A percentile compares a stretch with the other conserved stretches of the same genome.
Evolutionary conservation across 2,329 filamentous ascomycete genomes (phyloP).

Genomic region (Fusarium haematococcum): DNA sequence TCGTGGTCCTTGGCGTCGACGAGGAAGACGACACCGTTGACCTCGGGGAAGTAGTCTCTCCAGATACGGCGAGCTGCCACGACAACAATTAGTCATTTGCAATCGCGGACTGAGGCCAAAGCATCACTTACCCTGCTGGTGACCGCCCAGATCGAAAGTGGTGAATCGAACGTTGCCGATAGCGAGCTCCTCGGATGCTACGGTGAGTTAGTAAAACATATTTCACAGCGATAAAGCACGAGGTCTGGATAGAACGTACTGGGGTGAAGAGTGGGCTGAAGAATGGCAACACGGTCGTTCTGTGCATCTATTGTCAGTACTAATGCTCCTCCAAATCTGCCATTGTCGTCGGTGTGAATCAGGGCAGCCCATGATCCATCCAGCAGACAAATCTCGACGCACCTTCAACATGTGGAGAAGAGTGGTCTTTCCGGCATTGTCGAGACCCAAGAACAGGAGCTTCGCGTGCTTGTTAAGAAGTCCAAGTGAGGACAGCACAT

Average conservation of each 20-base stretch:
- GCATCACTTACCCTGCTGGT: conserved; percentile 79
- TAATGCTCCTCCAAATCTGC: conserved; percentile 5
- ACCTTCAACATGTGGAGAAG: conserved; percentile 96
- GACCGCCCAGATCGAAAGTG: conserved; percentile 92
- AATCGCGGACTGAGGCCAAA: not conserved
- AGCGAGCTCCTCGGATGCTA: conserved; percentile 89
- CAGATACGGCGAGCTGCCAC: conserved; percentile 86
- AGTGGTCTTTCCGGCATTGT: conserved; percentile 95
- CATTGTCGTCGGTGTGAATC: conserved; percentile 7
- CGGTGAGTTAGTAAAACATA: conserved; percentile 28
- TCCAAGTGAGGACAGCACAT: conserved; percentile 87
- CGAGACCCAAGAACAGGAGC: conserved; percentile 91
- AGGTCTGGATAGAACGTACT: conserved; percentile 67
- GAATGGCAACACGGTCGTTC: conserved; percentile 93
- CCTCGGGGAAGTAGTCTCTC: conserved; percentile 98
- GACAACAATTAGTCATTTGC: conserved; percentile 2
- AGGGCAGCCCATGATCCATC: not conserved
- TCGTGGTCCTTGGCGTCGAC: conserved; percentile 98
- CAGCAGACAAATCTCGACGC: conserved; percentile 46
- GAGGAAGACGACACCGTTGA: conserved; percentile 96
- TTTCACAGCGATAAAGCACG: not conserved
- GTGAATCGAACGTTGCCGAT: conserved; percentile 96
- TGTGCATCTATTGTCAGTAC: conserved; percentile 52
- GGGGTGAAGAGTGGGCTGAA: conserved; percentile 91
- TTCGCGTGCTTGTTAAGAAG: conserved; percentile 97